A percentile compares a stretch with the other conserved stretches of the same genome.
Evolutionary conservation across 805 yeast species (phyloP).

Genomic region (Cyberlindnera maritima): DNA sequence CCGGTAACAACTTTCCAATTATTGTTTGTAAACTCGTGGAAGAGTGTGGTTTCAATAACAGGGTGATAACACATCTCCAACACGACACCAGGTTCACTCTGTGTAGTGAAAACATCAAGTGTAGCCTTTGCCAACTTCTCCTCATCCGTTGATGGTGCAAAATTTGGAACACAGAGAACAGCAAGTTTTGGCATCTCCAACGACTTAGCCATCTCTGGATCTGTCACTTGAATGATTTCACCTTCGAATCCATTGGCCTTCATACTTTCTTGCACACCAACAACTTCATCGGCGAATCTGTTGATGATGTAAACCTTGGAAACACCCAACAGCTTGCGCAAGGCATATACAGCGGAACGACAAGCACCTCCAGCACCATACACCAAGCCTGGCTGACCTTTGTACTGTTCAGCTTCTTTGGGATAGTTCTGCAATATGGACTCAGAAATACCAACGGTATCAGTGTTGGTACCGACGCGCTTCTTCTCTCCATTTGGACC

Average conservation of each 20-base stretch:
- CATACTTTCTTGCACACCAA: conserved; percentile 18
- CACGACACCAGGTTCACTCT: conserved; percentile 20
- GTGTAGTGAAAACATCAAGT: conserved; percentile 20
- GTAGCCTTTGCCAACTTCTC: conserved; percentile 24
- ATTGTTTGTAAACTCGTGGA: conserved; percentile 13
- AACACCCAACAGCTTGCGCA: conserved; percentile 23
- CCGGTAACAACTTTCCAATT: conserved; percentile 27
- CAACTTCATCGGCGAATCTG: conserved; percentile 24
- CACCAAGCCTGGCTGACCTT: conserved; percentile 22
- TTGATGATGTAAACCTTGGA: conserved; percentile 26
- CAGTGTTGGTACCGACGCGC: conserved; percentile 27
- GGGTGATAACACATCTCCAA: conserved; percentile 29
- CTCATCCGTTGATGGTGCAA: conserved; percentile 17
- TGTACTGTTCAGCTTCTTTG: conserved; percentile 10
- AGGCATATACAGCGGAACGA: conserved; percentile 26
- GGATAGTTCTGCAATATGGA: conserved; percentile 23
- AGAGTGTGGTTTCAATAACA: conserved; percentile 20
- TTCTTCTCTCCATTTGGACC: conserved; percentile 5
- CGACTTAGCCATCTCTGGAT: conserved; percentile 20
- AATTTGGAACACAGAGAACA: conserved; percentile 27
- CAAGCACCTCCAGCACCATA: conserved; percentile 31
- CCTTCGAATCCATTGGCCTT: conserved; percentile 23
- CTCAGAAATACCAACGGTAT: conserved; percentile 26
- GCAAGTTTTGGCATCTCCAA: conserved; percentile 20
- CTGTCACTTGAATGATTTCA: conserved; percentile 24